Evolutionary conservation across 768 basidiomycete genomes (phyloP), one percentile per base, ranked within the genome.

Genomic region (Epithele typhae): DNA sequence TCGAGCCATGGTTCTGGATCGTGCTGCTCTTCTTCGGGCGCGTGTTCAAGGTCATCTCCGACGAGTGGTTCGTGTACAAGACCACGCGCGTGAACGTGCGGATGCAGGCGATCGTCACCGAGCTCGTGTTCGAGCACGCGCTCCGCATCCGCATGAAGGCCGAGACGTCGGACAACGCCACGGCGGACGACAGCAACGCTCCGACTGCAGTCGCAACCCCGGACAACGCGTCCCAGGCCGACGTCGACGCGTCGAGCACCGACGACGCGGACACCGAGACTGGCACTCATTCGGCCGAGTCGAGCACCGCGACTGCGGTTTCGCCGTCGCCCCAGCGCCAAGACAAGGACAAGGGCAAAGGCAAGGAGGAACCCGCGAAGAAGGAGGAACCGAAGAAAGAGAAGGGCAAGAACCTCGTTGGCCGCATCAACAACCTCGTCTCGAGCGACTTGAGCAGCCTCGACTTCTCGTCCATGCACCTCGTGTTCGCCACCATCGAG

Each of bases 401-500:
- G 27, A 7, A 30, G 14, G 39, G 48, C 14, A 66, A 65, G 12
- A 82, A 85, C 59, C 64, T 88, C 19, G 76, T 81, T 37, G 88
- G 89, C 10, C 86, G 79, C 59, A 83, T 91, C 62, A 90, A 84
- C 60, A 90, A 87, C 45, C 65, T 90, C 10, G 77, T 87, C 32
- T 80, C 86, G 4, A 80, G 81, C 2, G 87, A 91, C 65, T 56
- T 55, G 52, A 62, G 40, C 49, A 58, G 32, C 49, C 18, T 61
- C 17, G 52, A 53, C 18, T 38, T 32, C 7, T 11, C 32, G 3
- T 25, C 25, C 3, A 42, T 38, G 44, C 23, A 32, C 18, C 19
- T 33, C 25, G 36, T 50, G 2, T 38, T 56, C 18, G 15, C 25
- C 52, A 64, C 17, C 14, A 18, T 39, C 35, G 41, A 48, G 25